A percentile compares a stretch with the other conserved stretches of the same genome.
Conservation (phyloP, 139 green algal genomes). For the Chlamydomonas sp. region DNA sequence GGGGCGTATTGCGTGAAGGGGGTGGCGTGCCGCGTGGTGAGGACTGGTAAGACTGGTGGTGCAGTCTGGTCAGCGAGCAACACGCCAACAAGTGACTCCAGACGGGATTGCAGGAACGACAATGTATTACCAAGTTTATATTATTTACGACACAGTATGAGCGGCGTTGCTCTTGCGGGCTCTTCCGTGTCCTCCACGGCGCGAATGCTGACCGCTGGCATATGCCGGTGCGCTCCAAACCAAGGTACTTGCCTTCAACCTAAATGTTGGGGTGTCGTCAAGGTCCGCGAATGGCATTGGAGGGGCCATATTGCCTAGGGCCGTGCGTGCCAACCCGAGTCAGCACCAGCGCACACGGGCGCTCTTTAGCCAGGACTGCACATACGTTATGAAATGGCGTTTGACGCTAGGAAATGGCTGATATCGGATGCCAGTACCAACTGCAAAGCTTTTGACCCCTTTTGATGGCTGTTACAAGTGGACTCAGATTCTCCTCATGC, state of each 20-base stretch:
- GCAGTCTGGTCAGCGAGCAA: no score
- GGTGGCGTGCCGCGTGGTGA: no score
- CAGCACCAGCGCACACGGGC: background rate
- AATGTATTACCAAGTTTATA: background rate
- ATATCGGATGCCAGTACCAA: background rate
- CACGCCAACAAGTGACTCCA: no score
- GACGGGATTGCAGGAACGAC: background rate
- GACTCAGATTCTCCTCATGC: no score
- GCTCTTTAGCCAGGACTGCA: background rate
- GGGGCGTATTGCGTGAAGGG: no score
- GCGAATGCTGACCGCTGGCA: background rate
- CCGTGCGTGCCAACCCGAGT: background rate
- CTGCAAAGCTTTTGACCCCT: background rate
- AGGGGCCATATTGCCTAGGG: background rate
- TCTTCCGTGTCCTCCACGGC: background rate
- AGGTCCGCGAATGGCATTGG: conserved; percentile 4
- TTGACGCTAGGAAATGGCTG: background rate
- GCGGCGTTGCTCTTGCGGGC: background rate
- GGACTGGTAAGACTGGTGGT: no score
- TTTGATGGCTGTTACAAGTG: background rate
- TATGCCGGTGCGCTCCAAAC: no score
- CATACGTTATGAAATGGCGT: background rate
- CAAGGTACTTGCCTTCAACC: background rate
- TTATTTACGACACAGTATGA: background rate
- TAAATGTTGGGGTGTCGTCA: conserved; percentile 26